Evolutionary conservation across 768 basidiomycete species (phyloP).

Genomic region (Atractiella rhizophila): DNA sequence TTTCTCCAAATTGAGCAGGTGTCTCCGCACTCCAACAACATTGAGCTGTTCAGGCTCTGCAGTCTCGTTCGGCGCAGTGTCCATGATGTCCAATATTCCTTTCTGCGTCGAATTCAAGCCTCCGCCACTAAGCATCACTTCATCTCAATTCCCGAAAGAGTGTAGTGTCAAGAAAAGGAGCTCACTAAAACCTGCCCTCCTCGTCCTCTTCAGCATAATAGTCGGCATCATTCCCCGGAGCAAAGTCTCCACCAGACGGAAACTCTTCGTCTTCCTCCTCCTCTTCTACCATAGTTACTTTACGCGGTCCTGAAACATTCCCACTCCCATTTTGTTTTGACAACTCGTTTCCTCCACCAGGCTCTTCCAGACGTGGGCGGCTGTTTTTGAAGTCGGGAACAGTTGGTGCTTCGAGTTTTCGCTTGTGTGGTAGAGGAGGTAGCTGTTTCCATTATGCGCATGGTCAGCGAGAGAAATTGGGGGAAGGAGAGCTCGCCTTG

Average conservation of each 20-base stretch:
- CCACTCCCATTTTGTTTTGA: conserved; percentile 9
- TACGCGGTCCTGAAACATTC: conserved; percentile 28
- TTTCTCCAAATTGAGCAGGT: conserved; percentile 58
- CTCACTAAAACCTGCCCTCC: conserved; percentile 17
- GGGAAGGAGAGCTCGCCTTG: no score
- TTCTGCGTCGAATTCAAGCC: conserved; percentile 82
- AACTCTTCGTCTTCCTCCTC: conserved; percentile 24
- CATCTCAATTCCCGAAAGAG: conserved; percentile 28
- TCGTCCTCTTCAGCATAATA: conserved; percentile 49
- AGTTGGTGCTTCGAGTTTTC: conserved; percentile 13
- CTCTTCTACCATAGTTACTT: conserved; percentile 30
- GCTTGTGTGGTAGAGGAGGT: conserved; percentile 11
- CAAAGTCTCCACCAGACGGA: conserved; percentile 30
- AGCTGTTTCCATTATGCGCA: no score
- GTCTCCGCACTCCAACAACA: conserved; percentile 42
- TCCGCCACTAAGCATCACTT: conserved; percentile 77
- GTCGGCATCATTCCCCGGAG: conserved; percentile 67
- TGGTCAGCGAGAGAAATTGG: no score
- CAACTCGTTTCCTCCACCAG: not conserved
- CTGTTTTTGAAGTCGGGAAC: conserved; percentile 9
- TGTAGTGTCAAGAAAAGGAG: not conserved
- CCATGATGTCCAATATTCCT: conserved; percentile 84
- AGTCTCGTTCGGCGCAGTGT: conserved; percentile 39
- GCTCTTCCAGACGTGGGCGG: conserved; percentile 3
- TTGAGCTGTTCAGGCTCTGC: conserved; percentile 31